Evolutionary conservation across 257 asterid species (phyloP).

Genomic region (Nicotiana paniculata): DNA sequence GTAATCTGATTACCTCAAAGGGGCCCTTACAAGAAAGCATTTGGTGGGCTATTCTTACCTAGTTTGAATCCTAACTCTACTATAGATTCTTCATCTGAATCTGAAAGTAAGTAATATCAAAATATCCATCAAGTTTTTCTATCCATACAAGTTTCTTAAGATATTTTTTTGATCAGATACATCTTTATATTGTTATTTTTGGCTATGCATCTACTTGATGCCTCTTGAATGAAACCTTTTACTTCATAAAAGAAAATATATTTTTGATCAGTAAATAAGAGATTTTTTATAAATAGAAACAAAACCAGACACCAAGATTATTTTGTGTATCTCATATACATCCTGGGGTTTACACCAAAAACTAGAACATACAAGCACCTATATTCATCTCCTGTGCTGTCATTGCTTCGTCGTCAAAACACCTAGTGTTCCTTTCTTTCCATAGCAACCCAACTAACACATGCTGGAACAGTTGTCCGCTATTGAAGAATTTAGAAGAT

Average conservation of each 20-base stretch:
- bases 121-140: neutral
- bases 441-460: neutral
- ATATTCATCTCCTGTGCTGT: too few relatives aligned
- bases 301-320: neutral
- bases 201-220: too few relatives aligned
- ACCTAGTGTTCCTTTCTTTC: neutral
- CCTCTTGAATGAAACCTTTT: too few relatives aligned
- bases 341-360: neutral
- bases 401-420: neutral
- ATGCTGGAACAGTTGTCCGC: neutral
- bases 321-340: neutral
- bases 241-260: too few relatives aligned
- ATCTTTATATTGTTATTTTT: too few relatives aligned
- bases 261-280: neutral
- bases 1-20: neutral
- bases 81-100: neutral
- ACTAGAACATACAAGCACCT: too few relatives aligned
- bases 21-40: neutral
- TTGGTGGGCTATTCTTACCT: neutral
- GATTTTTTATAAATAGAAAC: neutral
- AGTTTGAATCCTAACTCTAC: neutral
- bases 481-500: neutral
- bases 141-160: neutral
- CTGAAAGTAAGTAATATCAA: neutral
- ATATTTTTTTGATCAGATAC: too few relatives aligned